phyloP scores from a whole-genome alignment of 1,284 basidiomycete species.

The Ceratobasidium sp. region DNA sequence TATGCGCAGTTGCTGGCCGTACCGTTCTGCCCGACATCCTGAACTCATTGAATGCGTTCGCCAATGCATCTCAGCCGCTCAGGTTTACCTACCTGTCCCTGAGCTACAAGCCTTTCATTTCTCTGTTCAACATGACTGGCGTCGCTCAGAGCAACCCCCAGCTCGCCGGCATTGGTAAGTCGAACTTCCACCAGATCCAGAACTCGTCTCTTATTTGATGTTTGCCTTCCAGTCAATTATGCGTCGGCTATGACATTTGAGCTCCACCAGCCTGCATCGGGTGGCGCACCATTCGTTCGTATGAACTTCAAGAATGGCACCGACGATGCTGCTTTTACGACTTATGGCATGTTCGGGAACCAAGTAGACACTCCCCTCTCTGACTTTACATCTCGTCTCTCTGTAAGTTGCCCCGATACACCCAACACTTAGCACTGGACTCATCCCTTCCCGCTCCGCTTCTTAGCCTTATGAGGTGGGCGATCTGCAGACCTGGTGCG shows the following conservation, averaged over 20 bases:
- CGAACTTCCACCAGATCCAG: neutral
- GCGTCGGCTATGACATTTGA: slow-evolving; percentile 83
- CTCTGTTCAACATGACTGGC: slow-evolving; percentile 82
- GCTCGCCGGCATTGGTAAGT: slow-evolving; percentile 69
- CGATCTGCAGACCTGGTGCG: slow-evolving; percentile 39
- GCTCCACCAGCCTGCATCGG: slow-evolving; percentile 62
- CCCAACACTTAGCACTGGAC: too few species aligned
- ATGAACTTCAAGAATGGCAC: slow-evolving; percentile 90
- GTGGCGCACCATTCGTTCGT: slow-evolving; percentile 60
- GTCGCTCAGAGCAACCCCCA: slow-evolving; percentile 53
- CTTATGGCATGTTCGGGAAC: slow-evolving; percentile 43
- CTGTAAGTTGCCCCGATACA: slow-evolving; percentile 35
- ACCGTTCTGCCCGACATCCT: slow-evolving; percentile 78
- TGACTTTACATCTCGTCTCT: slow-evolving; percentile 33
- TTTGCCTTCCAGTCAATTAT: slow-evolving; percentile 68
- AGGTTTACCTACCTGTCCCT: slow-evolving; percentile 77
- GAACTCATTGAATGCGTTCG: slow-evolving; percentile 73
- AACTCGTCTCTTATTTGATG: slow-evolving; percentile 8
- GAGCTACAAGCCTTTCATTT: slow-evolving; percentile 90
- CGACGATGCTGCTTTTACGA: slow-evolving; percentile 57
- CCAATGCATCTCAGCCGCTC: slow-evolving; percentile 80
- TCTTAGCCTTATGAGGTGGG: slow-evolving; percentile 39
- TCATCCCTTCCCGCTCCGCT: too few species aligned
- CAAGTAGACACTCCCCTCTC: slow-evolving; percentile 32
- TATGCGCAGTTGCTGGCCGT: slow-evolving; percentile 75